phyloP scores from a whole-genome alignment of 768 basidiomycete genomes.

The Amanita thiersii region DNA sequence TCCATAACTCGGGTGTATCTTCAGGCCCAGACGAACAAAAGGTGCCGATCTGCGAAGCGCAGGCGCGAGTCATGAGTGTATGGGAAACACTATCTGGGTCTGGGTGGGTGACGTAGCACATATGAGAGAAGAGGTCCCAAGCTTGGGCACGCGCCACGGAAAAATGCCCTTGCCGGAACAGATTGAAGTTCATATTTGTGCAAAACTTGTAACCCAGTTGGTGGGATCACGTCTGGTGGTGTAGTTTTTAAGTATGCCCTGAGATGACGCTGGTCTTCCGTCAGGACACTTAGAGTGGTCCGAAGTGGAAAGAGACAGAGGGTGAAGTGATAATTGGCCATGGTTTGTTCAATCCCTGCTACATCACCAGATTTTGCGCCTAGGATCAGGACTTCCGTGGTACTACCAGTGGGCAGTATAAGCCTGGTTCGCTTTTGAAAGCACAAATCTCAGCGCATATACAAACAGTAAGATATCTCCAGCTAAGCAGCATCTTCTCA shows the following conservation, averaged over 20 bases:
- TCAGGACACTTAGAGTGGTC: conserved; percentile 26
- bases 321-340: conserved; percentile 22
- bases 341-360: conserved; percentile 33
- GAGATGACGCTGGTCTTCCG: conserved; percentile 56
- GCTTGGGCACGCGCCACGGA: conserved; percentile 64
- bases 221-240: conserved; percentile 41
- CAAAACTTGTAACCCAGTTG: conserved; percentile 55
- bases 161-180: conserved; percentile 45
- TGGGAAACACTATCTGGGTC: conserved; percentile 67
- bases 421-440: conserved; percentile 31
- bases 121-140: conserved; percentile 93
- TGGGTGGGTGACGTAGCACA: conserved; percentile 93
- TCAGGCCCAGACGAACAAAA: conserved; percentile 69
- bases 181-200: conserved; percentile 64
- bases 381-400: conserved; percentile 40
- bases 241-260: conserved; percentile 52
- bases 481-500: conserved; percentile 36
- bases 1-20: conserved; percentile 87
- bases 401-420: conserved; percentile 29
- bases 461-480: neutral
- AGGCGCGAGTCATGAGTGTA: conserved; percentile 81
- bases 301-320: neutral
- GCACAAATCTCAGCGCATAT: neutral
- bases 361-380: conserved; percentile 41
- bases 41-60: conserved; percentile 44